Conservation (phyloP, 805 yeast species). For the Zygosaccharomyces kombuchaensis region DNA sequence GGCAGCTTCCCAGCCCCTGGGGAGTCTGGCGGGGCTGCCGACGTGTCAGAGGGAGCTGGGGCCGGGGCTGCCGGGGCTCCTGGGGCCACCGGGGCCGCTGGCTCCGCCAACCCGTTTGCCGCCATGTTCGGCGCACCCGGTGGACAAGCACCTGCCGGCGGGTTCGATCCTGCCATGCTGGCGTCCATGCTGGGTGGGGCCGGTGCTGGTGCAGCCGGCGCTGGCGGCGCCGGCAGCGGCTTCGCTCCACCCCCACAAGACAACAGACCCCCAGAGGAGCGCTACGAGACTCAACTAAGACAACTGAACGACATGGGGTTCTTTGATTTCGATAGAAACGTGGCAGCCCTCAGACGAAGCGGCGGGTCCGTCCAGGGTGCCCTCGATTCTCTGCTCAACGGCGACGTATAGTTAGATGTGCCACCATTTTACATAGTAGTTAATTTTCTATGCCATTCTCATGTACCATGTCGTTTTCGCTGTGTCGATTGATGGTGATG, state of each 20-base stretch:
- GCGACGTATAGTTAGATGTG: constrained; percentile 39
- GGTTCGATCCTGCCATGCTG: constrained; percentile 46
- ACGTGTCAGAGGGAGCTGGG: constrained; percentile 16
- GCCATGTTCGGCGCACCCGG: constrained; percentile 29
- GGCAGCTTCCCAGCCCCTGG: constrained; percentile 52
- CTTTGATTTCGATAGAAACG: constrained; percentile 86
- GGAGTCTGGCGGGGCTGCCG: constrained; percentile 15
- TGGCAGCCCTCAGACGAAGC: constrained; percentile 85
- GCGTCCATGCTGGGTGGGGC: constrained; percentile 40
- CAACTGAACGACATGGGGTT: constrained; percentile 84
- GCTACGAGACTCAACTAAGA: constrained; percentile 65
- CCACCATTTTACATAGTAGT: not conserved
- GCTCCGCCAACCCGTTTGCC: constrained; percentile 43
- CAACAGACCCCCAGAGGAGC: constrained; percentile 73
- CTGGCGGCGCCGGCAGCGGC: not conserved
- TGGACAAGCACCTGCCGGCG: constrained; percentile 33
- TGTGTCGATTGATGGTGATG: no score
- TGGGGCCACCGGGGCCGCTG: constrained; percentile 51
- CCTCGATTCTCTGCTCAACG: constrained; percentile 74
- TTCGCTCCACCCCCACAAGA: constrained; percentile 37
- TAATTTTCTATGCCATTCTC: not conserved
- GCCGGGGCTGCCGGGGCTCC: constrained; percentile 33
- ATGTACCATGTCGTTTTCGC: not conserved
- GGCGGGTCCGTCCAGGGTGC: constrained; percentile 99
- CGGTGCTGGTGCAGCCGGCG: not conserved